Evolutionary conservation across 345 rosid species (phyloP), one percentile per base, ranked within the genome.

Genomic region (Microcos paniculata): DNA sequence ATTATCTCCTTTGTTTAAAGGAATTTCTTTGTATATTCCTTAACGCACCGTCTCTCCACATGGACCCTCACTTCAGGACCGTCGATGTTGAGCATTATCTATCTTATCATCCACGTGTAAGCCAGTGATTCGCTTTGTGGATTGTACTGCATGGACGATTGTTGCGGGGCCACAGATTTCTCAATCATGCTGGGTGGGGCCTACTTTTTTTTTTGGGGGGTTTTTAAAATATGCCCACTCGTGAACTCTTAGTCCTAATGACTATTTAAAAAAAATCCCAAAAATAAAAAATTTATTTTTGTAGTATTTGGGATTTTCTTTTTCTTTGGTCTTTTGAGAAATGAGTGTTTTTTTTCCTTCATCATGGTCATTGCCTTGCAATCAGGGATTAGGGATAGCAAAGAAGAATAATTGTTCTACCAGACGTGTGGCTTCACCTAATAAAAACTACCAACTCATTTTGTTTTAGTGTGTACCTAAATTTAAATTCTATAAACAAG

Each of bases 101-200:
- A 61, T 19, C 42, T 55, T 57, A 58, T 65, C 38, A 26, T 26
- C 49, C 72, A 72, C 80, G 65, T 81, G 24, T 64, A 79, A 67
- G 68, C 26, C 24, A 55, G 52, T 62, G 38, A 52, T 46, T 30
- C 61, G 64, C 72, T 2, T 63, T 48, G 69, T 67, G 55, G 42
- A 0, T 3, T 10, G 3, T 15, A 0, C 9, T 13, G 6, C 65
- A 38, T 15, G 51, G 46, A 33, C 51, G 73, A 71, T 78, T 78
- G 61, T 77, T 64, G 63, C n/a, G 84, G 88, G 81, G 26, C 86
- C 77, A 13, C 4, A 15, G 76, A 74, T 49, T 74, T 70, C 70
- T 78, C 84, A 85, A 85, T 85, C 85, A 85, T 77, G 74, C 63
- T 33, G 52, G 11, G 53, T 64, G 69, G 69, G 79, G 79, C 61